Evolutionary conservation across 768 basidiomycete species (phyloP).

Genomic region (Kwoniella europaea): DNA sequence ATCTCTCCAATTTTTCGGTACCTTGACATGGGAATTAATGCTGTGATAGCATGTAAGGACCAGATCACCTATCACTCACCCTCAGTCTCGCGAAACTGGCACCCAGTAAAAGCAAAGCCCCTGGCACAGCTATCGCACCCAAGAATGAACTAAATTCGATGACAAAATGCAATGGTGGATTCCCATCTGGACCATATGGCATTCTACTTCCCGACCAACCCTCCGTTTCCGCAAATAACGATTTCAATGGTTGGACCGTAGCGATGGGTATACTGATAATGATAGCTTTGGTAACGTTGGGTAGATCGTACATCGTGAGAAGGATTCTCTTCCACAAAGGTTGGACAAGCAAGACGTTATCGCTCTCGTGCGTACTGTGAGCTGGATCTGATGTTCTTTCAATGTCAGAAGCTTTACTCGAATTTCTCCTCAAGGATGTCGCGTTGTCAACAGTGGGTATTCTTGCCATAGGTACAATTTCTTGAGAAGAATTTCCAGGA

Average conservation of each 20-base stretch:
- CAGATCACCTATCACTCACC: background rate
- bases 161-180: conserved; percentile 61
- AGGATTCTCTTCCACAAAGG: background rate
- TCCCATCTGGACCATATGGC: conserved; percentile 61
- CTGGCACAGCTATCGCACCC: conserved; percentile 55
- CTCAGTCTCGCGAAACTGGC: conserved; percentile 61
- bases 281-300: conserved; percentile 57
- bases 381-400: background rate
- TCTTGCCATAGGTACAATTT: background rate
- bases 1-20: conserved; percentile 58
- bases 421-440: background rate
- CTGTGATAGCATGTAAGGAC: background rate
- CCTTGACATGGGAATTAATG: background rate
- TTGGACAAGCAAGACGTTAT: background rate
- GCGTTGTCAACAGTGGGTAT: background rate
- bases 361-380: background rate
- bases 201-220: conserved; percentile 56
- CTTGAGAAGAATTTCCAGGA: background rate
- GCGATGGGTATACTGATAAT: conserved; percentile 60
- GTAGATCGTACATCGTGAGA: background rate
- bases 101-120: conserved; percentile 57
- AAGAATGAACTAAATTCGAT: conserved; percentile 58
- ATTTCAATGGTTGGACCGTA: conserved; percentile 60
- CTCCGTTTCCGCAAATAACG: conserved; percentile 59
- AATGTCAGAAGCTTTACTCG: background rate